Evolutionary conservation across 2,329 filamentous ascomycete species (phyloP), one percentile per base, ranked within the genome.

Genomic region (Talaromyces islandicus): DNA sequence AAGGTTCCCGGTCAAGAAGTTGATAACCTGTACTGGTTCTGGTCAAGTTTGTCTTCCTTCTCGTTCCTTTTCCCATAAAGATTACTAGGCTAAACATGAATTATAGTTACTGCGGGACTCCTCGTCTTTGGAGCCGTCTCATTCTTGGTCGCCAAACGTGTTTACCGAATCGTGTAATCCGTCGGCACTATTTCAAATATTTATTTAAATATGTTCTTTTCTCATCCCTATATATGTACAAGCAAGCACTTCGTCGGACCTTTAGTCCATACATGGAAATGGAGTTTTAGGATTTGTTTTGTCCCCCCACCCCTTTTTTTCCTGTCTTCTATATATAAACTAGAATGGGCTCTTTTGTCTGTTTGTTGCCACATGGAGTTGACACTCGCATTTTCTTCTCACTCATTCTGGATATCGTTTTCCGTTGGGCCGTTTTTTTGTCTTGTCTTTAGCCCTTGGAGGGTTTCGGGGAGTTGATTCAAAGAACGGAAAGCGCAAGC

Each of bases 1-100:
- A 91, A 91, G 81, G 94, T 99, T 0, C 94, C 94, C 0, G 94
- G 94, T 1, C 93, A 97, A 74, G 88, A 93, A 52, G 79, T 87
- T 61, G 91, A 95, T 65, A 89, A 89, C 68, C 76, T 93, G 56
- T 80, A 78, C 25, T 94, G 90, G 90, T 94, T 92, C 72, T 85
- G 82, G 71, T 85, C 81, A 17, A 81, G 77, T 80, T 73, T 59
- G 73, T 67, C 11, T 21, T 41, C 52, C 24, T 54, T 38, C 56
- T 57, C n/a, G n/a, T 35, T 57, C 53, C 30, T 52, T 59, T 35
- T 4, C n/a, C 24, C 25, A 48, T 48, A 10, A 11, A 30, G 25
- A 14, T 38, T 41, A 17, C 14, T 57, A 4, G 12, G 17, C 43
- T 60, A 25, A 11, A 48, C n/a, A 29, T 50, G 24, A 29, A 24